Base-by-base conservation (phyloP, 1,139 yeast species). In the Taphrina populina region DNA sequence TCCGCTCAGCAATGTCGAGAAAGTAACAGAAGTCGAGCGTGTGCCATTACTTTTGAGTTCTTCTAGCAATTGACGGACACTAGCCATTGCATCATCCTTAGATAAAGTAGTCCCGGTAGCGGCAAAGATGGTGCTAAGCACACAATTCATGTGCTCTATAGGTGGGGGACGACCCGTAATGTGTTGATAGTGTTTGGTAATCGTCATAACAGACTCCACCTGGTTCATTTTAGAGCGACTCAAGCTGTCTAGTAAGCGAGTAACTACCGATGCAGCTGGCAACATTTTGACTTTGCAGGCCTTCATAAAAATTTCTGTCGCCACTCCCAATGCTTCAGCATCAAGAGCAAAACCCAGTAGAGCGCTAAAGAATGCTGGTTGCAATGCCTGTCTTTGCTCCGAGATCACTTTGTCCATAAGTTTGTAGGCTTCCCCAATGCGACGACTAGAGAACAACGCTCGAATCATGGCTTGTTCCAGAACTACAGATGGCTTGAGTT, bases 281-380 rank as follows among this genome's bases (percentile, higher is more conserved):
- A 36, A 23, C 54, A 49, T 49, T n/a, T 26, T 11, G 15, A 37
- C 23, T 19, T 40, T 29, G 34, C 54, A 49, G 5, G 45, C 46
- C 13, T 49, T 49, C 54, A 49, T 49, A 46, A 30, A 49, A 13
- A 49, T 41, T 19, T 49, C 54, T 6, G 39, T 39, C 5, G 54
- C 54, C 10, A 49, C 54, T 7, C 54, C 54, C 4, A 49, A 24
- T 11, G 54, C 54, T 7, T 49, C 20, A 15, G 54, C 54, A 15
- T 49, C 54, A 37, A 49, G 13, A 23, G 54, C 54, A n/a, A 49
- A 30, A 15, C 39, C 46, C 11, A 49, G 30, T 30, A 49, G 37
- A 40, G 54, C 30, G 29, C 33, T 49, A 39, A 49, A 49, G 24
- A 49, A 49, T 13, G 29, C 33, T 2, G 54, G 46, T 21, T 46